A percentile compares a stretch with the other conserved stretches of the same genome.
Conservation (phyloP, 2,329 filamentous ascomycete genomes). For the Colletotrichum chlorophyti region DNA sequence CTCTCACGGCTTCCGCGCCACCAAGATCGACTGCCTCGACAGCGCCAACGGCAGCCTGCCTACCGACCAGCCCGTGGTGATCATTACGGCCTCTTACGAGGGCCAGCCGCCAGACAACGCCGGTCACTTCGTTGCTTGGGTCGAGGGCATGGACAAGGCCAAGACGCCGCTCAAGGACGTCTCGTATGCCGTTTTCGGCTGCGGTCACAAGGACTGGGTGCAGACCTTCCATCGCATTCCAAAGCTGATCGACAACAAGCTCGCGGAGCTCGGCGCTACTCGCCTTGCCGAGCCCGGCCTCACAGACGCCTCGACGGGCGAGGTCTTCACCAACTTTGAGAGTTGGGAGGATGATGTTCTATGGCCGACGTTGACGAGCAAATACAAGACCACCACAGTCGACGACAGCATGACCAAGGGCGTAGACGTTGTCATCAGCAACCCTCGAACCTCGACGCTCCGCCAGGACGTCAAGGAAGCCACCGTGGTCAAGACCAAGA, state of each 20-base stretch:
- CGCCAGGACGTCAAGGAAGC: conserved; percentile 67
- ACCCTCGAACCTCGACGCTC: conserved; percentile 61
- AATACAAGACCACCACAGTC: conserved; percentile 50
- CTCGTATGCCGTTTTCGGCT: conserved; percentile 71
- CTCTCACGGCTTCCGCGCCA: conserved; percentile 60
- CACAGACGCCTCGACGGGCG: conserved; percentile 67
- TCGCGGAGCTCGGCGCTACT: conserved; percentile 46
- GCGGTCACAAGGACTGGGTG: conserved; percentile 61
- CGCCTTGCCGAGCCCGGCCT: conserved; percentile 55
- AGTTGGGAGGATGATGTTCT: conserved; percentile 67
- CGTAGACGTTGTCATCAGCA: conserved; percentile 58
- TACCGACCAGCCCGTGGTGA: conserved; percentile 61
- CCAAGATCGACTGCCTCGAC: conserved; percentile 60
- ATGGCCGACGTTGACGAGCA: conserved; percentile 57
- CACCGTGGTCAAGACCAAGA: conserved; percentile 57
- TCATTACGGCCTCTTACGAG: conserved; percentile 74
- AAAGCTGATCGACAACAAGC: conserved; percentile 62
- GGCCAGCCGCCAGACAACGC: conserved; percentile 76
- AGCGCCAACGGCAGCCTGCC: conserved; percentile 62
- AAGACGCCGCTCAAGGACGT: conserved; percentile 52
- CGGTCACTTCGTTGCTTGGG: conserved; percentile 68
- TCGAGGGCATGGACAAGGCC: conserved; percentile 57
- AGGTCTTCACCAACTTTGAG: conserved; percentile 74
- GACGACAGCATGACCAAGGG: conserved; percentile 30
- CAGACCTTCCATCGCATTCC: conserved; percentile 73